Conservation (phyloP, 306 rosid species). For the Casuarina cunninghamiana region DNA sequence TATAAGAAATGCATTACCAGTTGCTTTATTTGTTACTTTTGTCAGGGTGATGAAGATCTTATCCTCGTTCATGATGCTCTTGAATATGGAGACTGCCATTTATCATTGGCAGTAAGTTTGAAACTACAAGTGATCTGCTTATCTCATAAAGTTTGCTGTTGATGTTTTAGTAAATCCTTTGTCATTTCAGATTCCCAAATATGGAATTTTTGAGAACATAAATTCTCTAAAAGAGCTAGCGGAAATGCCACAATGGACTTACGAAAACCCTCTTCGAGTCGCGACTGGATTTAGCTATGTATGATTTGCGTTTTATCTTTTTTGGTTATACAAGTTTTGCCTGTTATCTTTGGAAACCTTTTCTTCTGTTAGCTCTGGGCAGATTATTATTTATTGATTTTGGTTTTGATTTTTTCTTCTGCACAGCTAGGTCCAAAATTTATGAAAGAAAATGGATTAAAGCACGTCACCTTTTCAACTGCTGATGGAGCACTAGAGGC, state of each 20-base stretch:
- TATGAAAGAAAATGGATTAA: conserved; percentile 73
- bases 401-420: conserved; percentile 14
- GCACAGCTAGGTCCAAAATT: conserved; percentile 89
- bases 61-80: conserved; percentile 84
- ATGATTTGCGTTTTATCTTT: conserved; percentile 24
- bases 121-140: not conserved
- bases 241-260: conserved; percentile 90
- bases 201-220: conserved; percentile 85
- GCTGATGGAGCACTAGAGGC: conserved; percentile 99
- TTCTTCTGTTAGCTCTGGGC: conserved; percentile 5
- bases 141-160: conserved; percentile 3
- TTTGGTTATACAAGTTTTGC: not conserved
- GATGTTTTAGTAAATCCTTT: conserved; percentile 4
- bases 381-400: conserved; percentile 11
- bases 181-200: conserved; percentile 73
- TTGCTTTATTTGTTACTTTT: conserved; percentile 9
- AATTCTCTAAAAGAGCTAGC: conserved; percentile 76
- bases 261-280: conserved; percentile 76
- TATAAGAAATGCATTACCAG: conserved; percentile 9
- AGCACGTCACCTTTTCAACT: conserved; percentile 82
- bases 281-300: conserved; percentile 94
- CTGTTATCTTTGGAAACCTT: not conserved
- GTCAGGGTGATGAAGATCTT: conserved; percentile 75
- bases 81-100: conserved; percentile 79
- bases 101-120: conserved; percentile 80